A percentile compares a stretch with the other conserved stretches of the same genome.
Evolutionary conservation across 176 grass and related monocot species (phyloP).

Genomic region (Avena sativa): DNA sequence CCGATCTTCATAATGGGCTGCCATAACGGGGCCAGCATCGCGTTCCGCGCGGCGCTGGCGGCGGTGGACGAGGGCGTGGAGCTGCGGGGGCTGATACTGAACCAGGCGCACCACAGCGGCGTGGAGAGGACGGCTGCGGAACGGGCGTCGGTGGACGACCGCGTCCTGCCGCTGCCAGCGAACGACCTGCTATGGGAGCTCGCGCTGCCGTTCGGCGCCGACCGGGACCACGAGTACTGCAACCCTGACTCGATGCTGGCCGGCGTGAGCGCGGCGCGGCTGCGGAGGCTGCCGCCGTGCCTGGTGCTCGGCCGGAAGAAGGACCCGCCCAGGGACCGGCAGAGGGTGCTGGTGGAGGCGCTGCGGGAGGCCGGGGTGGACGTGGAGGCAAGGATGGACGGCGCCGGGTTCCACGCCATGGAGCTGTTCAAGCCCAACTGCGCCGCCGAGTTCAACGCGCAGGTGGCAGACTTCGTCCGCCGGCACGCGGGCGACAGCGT

Average conservation of each 20-base stretch:
- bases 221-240: conserved; percentile 86
- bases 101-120: conserved; percentile 82
- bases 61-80: conserved; percentile 44
- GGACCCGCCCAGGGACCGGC: conserved; percentile 78
- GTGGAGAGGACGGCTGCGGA: conserved; percentile 67
- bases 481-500: conserved; percentile 21
- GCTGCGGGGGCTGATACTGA: conserved; percentile 66
- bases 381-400: conserved; percentile 57
- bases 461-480: conserved; percentile 66
- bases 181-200: conserved; percentile 94
- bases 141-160: conserved; percentile 58
- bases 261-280: conserved; percentile 27
- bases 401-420: conserved; percentile 70
- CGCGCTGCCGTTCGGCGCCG: conserved; percentile 63
- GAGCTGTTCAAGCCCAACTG: conserved; percentile 69
- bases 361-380: conserved; percentile 56
- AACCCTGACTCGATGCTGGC: conserved; percentile 61
- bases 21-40: conserved; percentile 78
- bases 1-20: conserved; percentile 76
- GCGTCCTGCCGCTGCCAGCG: conserved; percentile 64
- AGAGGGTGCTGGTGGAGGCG: conserved; percentile 60
- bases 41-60: conserved; percentile 68
- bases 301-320: conserved; percentile 64
- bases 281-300: conserved; percentile 66
- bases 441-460: conserved; percentile 57